Conservation (phyloP, 2,329 filamentous ascomycete genomes). For the Neonectria punicea region DNA sequence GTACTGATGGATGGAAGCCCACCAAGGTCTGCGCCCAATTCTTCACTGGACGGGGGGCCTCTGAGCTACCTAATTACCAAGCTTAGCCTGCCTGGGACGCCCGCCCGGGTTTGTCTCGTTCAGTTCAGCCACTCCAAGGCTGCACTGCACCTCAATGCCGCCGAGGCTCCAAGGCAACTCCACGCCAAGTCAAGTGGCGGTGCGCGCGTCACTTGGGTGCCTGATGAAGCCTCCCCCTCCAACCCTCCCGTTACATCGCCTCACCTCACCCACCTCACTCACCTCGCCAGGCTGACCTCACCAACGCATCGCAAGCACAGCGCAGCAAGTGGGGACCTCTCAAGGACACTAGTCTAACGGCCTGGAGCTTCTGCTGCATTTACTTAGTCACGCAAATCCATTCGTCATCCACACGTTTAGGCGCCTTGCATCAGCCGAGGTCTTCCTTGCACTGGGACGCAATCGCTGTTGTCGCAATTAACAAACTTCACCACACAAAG, state of each 20-base stretch:
- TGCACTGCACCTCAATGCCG: not conserved
- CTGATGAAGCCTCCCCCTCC: not conserved
- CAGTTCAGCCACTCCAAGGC: conserved; percentile 19
- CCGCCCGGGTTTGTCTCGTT: not conserved
- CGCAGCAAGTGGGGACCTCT: not conserved
- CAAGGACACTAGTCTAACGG: not conserved
- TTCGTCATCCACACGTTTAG: not conserved
- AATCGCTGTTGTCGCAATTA: too few relatives aligned
- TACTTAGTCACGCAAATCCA: not conserved
- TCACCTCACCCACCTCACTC: not conserved
- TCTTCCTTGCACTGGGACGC: not conserved
- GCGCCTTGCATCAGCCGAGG: not conserved
- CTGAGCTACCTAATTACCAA: conserved; percentile 16
- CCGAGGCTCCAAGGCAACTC: conserved; percentile 2
- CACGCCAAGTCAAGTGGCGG: conserved; percentile 11
- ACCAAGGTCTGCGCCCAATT: not conserved
- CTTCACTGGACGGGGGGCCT: conserved; percentile 1
- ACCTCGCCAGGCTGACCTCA: not conserved
- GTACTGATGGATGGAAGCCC: too few relatives aligned
- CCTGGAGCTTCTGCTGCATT: not conserved
- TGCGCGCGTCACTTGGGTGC: conserved; percentile 12
- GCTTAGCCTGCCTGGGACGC: conserved; percentile 6
- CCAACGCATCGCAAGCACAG: not conserved
- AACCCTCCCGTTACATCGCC: not conserved
- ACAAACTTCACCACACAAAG: too few relatives aligned